These are phyloP conservation scores for Trametes hirsuta DNA, from an alignment of 1,284 basidiomycete species.

Conservation along the genomic window DNA sequence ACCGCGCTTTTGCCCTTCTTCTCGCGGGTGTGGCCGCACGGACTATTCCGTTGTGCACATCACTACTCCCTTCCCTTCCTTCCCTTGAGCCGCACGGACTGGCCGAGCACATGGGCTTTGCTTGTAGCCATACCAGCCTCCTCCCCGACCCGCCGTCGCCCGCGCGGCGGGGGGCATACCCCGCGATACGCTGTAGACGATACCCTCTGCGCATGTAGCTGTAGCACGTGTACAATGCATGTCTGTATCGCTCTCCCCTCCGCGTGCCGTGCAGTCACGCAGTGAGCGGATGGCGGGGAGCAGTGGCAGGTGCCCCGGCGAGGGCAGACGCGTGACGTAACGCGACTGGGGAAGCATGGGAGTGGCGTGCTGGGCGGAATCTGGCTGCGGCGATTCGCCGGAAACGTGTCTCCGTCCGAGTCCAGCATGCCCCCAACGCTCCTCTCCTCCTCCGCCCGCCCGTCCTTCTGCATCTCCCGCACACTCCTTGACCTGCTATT, in stretches of 20 bases:
- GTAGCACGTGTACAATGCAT: conserved; percentile 20
- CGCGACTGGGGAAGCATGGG: conserved; percentile 5
- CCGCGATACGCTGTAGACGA: conserved; percentile 14
- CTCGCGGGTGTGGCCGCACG: conserved; percentile 13
- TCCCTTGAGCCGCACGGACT: conserved; percentile 12
- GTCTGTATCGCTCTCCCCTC: background rate
- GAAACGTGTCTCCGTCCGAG: conserved; percentile 12
- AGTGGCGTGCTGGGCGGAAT: background rate
- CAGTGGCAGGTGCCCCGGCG: background rate
- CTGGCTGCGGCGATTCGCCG: background rate
- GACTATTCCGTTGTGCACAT: conserved; percentile 12
- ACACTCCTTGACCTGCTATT: background rate
- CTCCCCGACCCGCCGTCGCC: background rate
- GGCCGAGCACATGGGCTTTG: conserved; percentile 8
- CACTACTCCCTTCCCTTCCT: conserved; percentile 10
- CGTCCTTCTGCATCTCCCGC: background rate
- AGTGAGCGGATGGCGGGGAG: background rate
- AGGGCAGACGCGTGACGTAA: conserved; percentile 16
- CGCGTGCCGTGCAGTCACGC: background rate
- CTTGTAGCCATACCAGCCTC: conserved; percentile 21
- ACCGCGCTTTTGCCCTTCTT: conserved; percentile 11
- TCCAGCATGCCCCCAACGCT: background rate
- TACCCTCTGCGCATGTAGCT: conserved; percentile 17
- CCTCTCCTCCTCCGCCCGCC: background rate
- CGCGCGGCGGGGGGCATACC: conserved; percentile 7